Base-by-base conservation (phyloP, 148 eudicot genomes). In the Talinum fruticosum region DNA sequence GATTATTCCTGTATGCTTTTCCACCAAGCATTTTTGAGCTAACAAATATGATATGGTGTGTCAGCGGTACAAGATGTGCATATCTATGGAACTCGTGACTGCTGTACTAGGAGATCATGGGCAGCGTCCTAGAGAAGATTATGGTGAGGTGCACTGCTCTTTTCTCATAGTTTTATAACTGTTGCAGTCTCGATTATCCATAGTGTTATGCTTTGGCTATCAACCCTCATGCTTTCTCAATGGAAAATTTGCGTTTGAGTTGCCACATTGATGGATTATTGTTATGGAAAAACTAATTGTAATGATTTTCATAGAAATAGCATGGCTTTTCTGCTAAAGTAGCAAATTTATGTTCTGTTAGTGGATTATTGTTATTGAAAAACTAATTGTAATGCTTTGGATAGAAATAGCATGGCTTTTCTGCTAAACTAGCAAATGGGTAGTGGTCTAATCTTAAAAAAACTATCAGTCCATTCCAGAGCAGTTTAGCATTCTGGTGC, bases 41-140 rank as follows among this genome's bases (percentile, higher is more conserved):
- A 34, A 28, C 36, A 44, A 73, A 59, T 73, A n/a, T 57, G 45
- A 8, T 51, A 1, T 37, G 74, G 74, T 7, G 35, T 82, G 82
- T 69, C 85, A 96, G 99, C 85, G 77, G 57, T 90, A 85, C 70
- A 92, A 86, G 65, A 90, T 93, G 87, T 93, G 96, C 81, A 73
- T 93, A 80, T 90, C 99, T 68, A 96, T 96, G 99, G 99, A 96
- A 87, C 84, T 96, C 79, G 99, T 96, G 36, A 96, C 99, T 78
- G 99, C 99, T 84, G 97, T 96, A 73, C 76, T 96, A 74, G 99
- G 97, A 78, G 99, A 96, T 77, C 99, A 96, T 74, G 99, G 99
- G 80, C 99, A 96, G 80, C 93, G 99, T 23, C 99, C 99, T 57
- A 87, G 66, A 70, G 92, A 90, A 65, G 99, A 96, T 88, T 96